Evolutionary conservation across 495 filamentous ascomycete species (phyloP).

Genomic region (Recurvomyces mirabilis): DNA sequence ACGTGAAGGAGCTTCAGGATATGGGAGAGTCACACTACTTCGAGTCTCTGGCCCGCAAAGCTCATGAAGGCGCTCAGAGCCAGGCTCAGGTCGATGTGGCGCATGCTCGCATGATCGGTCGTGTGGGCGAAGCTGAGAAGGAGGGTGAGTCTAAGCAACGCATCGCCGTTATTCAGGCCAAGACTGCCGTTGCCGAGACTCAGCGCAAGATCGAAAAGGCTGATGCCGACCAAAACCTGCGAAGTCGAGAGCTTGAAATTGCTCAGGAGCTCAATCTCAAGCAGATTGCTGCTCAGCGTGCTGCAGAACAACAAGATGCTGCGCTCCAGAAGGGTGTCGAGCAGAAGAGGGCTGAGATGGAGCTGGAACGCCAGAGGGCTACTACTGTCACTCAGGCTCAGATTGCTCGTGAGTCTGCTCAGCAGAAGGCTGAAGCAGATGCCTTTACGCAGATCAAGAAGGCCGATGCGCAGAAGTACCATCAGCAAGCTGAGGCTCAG

Average conservation of each 20-base stretch:
- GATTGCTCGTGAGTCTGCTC: slow-evolving; percentile 57
- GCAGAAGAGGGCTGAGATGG: slow-evolving; percentile 61
- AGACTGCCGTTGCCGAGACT: slow-evolving; percentile 71
- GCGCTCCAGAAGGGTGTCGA: slow-evolving; percentile 67
- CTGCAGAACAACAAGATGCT: slow-evolving; percentile 59
- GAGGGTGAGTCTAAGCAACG: slow-evolving; percentile 66
- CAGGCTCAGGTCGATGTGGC: slow-evolving; percentile 71
- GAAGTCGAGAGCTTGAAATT: slow-evolving; percentile 57
- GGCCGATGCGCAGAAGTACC: slow-evolving; percentile 26
- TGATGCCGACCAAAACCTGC: slow-evolving; percentile 59
- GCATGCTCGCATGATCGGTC: slow-evolving; percentile 63
- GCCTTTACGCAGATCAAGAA: slow-evolving; percentile 35
- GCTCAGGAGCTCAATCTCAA: slow-evolving; percentile 59
- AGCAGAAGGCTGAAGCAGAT: slow-evolving; percentile 62
- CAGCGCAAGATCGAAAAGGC: slow-evolving; percentile 72
- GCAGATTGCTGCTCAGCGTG: slow-evolving; percentile 57
- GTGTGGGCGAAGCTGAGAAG: slow-evolving; percentile 69
- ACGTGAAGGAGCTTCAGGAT: slow-evolving; percentile 76
- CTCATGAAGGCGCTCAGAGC: slow-evolving; percentile 71
- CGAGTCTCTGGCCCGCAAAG: slow-evolving; percentile 64
- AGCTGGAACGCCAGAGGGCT: slow-evolving; percentile 65
- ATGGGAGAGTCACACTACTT: slow-evolving; percentile 69
- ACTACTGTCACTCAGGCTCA: slow-evolving; percentile 65
- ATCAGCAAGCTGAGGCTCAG: slow-evolving; percentile 27
- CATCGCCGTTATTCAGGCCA: slow-evolving; percentile 70